These are phyloP conservation scores for Aureobasidium sp. DNA, from an alignment of 2,329 filamentous ascomycete species.

Conservation along the genomic window DNA sequence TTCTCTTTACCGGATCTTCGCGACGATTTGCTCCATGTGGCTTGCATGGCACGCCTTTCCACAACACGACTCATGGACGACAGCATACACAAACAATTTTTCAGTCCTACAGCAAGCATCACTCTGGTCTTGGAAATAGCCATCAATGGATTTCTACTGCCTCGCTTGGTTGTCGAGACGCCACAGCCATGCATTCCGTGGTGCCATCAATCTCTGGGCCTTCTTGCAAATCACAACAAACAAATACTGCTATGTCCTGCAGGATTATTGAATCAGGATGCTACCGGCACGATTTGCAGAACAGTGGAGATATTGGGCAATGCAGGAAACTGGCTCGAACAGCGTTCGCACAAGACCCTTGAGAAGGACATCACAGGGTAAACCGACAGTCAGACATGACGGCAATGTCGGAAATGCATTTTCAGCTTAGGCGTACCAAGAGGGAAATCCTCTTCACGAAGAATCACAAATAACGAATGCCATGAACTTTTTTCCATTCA, in stretches of 20 bases:
- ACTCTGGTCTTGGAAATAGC: neutral
- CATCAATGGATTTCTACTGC: no score
- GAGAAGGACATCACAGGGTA: neutral
- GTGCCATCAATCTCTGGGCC: neutral
- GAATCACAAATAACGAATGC: slow-evolving; percentile 1
- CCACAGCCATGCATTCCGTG: neutral
- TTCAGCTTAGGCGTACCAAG: neutral
- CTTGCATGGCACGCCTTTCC: neutral
- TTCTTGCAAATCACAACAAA: neutral
- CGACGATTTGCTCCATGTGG: neutral
- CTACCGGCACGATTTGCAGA: neutral
- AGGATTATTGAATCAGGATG: neutral
- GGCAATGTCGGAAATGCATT: neutral
- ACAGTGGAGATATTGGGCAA: neutral
- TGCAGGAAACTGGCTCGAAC: neutral
- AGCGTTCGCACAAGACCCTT: neutral
- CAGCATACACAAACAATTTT: neutral
- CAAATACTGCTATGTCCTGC: neutral
- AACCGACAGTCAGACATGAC: neutral
- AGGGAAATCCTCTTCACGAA: neutral
- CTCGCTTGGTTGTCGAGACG: no score
- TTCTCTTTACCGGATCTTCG: neutral
- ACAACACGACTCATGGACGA: neutral
- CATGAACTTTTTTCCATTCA: neutral
- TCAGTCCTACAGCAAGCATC: no score